A percentile compares a stretch with the other conserved stretches of the same genome.
These are phyloP conservation scores for Lentinula guzmanii DNA, from an alignment of 768 basidiomycete genomes.

Conservation along the genomic window DNA sequence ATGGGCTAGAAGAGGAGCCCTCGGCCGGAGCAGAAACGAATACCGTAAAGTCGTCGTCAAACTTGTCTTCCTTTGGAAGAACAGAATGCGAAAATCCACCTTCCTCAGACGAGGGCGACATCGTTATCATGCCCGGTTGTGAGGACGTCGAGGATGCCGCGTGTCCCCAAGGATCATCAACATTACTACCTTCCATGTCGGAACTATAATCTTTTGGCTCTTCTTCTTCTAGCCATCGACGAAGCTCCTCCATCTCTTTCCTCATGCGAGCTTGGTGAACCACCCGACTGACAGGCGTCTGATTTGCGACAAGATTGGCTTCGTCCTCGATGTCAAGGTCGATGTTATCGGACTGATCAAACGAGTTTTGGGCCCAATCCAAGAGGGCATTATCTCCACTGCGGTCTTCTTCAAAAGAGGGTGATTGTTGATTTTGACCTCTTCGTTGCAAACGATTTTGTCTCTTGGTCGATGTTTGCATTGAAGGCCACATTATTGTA, in stretches of 20 bases:
- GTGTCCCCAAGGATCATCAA: conserved; percentile 36
- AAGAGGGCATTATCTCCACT: conserved; percentile 27
- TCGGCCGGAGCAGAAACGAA: conserved; percentile 57
- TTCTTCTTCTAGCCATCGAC: conserved; percentile 57
- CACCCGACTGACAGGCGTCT: conserved; percentile 17
- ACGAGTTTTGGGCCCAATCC: conserved; percentile 36
- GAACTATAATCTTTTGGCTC: conserved; percentile 12
- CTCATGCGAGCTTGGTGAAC: conserved; percentile 29
- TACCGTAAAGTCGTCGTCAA: conserved; percentile 80
- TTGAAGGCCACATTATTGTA: conserved; percentile 87
- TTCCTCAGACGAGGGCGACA: neutral
- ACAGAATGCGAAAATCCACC: neutral
- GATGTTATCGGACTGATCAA: conserved; percentile 25
- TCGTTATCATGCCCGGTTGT: neutral
- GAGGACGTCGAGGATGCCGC: conserved; percentile 2
- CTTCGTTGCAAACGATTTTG: conserved; percentile 7
- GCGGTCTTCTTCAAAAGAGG: too few relatives aligned
- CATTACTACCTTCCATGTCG: conserved; percentile 9
- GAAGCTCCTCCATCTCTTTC: conserved; percentile 52
- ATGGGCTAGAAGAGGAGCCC: neutral
- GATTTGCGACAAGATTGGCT: conserved; percentile 2
- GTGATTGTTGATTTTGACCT: neutral
- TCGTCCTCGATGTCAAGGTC: conserved; percentile 12
- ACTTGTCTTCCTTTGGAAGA: conserved; percentile 20
- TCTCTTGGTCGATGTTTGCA: conserved; percentile 37